A percentile compares a stretch with the other conserved stretches of the same genome.
These are phyloP conservation scores for Diospyros kaki DNA, from an alignment of 148 eudicot genomes.

Conservation along the genomic window DNA sequence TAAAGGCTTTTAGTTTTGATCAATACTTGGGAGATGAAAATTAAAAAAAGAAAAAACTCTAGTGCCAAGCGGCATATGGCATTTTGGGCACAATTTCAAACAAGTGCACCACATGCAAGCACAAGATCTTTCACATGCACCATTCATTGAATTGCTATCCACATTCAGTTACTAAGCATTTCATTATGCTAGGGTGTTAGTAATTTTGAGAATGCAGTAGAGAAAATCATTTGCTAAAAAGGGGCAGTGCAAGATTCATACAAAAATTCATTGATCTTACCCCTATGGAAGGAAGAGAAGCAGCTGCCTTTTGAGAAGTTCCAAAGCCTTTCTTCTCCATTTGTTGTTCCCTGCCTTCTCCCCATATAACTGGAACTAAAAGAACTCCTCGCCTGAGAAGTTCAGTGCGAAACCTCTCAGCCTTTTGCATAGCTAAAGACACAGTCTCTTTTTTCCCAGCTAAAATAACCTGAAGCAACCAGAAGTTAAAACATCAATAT, in stretches of 20 bases:
- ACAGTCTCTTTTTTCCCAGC: conserved; percentile 91
- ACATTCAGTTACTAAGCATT: not conserved
- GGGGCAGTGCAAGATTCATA: not conserved
- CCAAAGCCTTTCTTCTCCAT: conserved; percentile 89
- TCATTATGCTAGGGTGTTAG: not conserved
- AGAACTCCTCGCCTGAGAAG: conserved; percentile 84
- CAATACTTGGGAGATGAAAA: not conserved
- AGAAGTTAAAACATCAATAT: not conserved
- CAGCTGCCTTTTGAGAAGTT: conserved; percentile 48
- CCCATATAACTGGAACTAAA: conserved; percentile 83
- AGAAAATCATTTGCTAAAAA: not conserved
- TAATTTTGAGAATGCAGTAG: not conserved
- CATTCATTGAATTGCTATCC: not conserved
- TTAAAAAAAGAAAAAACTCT: not conserved
- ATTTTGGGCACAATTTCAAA: not conserved
- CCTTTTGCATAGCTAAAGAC: conserved; percentile 64
- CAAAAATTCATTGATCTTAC: conserved; percentile 34
- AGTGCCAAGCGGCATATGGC: not conserved
- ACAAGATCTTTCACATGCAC: not conserved
- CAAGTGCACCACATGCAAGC: not conserved
- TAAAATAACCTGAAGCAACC: conserved; percentile 66
- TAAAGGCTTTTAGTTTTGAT: not conserved
- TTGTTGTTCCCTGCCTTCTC: conserved; percentile 49
- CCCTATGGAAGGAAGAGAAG: conserved; percentile 91
- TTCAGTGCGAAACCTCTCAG: conserved; percentile 86